phyloP scores from a whole-genome alignment of 805 yeast genomes.

The Candida ascalaphidarum region DNA sequence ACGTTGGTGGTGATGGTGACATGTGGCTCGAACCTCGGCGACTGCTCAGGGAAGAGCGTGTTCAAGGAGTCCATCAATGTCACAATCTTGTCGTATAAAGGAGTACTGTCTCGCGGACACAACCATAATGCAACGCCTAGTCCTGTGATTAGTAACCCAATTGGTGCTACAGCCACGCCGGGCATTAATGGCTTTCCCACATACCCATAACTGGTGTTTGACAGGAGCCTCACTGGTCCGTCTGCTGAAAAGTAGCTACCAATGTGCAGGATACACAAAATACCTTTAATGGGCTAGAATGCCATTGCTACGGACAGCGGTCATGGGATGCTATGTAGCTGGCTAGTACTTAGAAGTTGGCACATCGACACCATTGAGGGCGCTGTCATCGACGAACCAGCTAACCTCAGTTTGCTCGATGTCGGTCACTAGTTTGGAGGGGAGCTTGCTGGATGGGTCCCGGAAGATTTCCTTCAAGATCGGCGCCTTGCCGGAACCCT shows the following conservation, averaged over 20 bases:
- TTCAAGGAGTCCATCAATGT: slow-evolving; percentile 57
- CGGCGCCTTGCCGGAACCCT: slow-evolving; percentile 77
- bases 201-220: too few species aligned
- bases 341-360: slow-evolving; percentile 30
- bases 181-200: too few species aligned
- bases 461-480: slow-evolving; percentile 65
- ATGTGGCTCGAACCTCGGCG: slow-evolving; percentile 68
- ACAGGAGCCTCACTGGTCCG: too few species aligned
- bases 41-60: slow-evolving; percentile 61
- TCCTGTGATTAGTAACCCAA: slow-evolving; percentile 1
- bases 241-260: background rate
- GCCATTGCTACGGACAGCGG: too few species aligned
- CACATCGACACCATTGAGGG: slow-evolving; percentile 54
- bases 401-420: slow-evolving; percentile 42
- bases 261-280: too few species aligned
- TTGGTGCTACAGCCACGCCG: too few species aligned
- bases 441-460: slow-evolving; percentile 41
- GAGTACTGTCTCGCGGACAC: slow-evolving; percentile 51
- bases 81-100: slow-evolving; percentile 45
- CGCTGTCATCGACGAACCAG: slow-evolving; percentile 84
- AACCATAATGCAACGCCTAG: slow-evolving; percentile 64
- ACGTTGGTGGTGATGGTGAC: slow-evolving; percentile 65
- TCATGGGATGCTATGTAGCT: too few species aligned
- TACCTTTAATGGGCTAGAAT: too few species aligned
- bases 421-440: slow-evolving; percentile 68